Evolutionary conservation across 768 basidiomycete species (phyloP), one percentile per base, ranked within the genome.

Genomic region (Pisolithus albus): DNA sequence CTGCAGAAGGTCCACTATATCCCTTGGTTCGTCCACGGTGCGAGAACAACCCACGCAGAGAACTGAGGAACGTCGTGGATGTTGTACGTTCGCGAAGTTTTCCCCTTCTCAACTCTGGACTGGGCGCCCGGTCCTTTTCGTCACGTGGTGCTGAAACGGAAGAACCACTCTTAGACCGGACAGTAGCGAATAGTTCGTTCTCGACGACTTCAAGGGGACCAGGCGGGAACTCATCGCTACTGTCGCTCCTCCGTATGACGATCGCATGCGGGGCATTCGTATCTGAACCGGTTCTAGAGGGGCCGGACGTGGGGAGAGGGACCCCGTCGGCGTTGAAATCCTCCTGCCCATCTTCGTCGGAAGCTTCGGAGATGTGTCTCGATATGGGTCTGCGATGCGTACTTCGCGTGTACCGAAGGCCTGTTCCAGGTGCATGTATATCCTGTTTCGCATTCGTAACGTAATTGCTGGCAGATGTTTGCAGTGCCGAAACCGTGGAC

Each of bases 61-160:
- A 63, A 3, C 67, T 59, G 4, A 66, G 57, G 30, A 67, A 59
- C 1, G 56, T 52, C 24, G 53, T 49, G 16, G 67, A 69, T 0
- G 56, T 42, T 1, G 41, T 51, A 1, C 57, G 65, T 37, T 63
- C 58, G 26, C 64, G 63, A 43, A 49, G 51, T 9, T 26, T 38
- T 5, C 44, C 50, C 30, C 40, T 50, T 18, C 24, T 41, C 11
- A 23, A 19, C 23, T 38, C 26, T 42, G 43, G 32, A 42, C 16
- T 48, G 19, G 39, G 32, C 4, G 41, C 41, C 6, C 40, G 24
- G 43, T 7, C 46, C n/a, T 18, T 19, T 9, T 23, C 36, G 18
- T 47, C 0, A 50, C 21, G 2, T 41, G 52, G 0, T 1, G 42
- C 32, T 18, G 49, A n/a, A 57, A 16, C 21, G 51, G 52, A 1